phyloP scores from a whole-genome alignment of 164 flowering plant genomes.

The Aristolochia fimbriata region DNA sequence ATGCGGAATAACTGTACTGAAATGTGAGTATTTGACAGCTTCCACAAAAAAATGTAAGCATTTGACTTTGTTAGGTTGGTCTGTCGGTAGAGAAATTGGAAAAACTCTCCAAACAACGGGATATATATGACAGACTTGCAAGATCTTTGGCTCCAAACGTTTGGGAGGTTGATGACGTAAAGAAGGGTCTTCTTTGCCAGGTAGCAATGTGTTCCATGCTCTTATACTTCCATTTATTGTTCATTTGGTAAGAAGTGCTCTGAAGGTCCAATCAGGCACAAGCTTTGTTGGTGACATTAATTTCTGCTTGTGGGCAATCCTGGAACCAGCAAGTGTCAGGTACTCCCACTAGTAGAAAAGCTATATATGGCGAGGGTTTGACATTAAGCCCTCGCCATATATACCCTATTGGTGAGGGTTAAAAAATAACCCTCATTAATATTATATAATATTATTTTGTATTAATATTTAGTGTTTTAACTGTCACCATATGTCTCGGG shows the following conservation, averaged over 20 bases:
- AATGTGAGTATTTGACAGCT: no score
- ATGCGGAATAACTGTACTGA: no score
- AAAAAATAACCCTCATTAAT: no score
- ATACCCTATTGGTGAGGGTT: no score
- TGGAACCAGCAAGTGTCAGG: slow-evolving; percentile 98
- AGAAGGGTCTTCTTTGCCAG: slow-evolving; percentile 98
- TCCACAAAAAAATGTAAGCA: no score
- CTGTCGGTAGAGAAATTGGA: slow-evolving; percentile 51
- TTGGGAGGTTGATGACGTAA: slow-evolving; percentile 98
- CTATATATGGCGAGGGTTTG: no score
- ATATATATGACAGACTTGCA: slow-evolving; percentile 77
- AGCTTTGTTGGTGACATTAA: slow-evolving; percentile 95
- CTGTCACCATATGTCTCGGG: no score
- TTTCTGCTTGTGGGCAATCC: slow-evolving; percentile 97
- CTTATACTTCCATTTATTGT: slow-evolving; percentile 20
- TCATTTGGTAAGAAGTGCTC: slow-evolving; percentile 91
- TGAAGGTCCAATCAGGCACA: slow-evolving; percentile 82
- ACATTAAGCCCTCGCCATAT: no score
- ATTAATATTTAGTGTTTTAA: no score
- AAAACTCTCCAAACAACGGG: slow-evolving; percentile 66
- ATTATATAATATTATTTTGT: no score
- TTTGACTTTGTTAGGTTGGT: not conserved
- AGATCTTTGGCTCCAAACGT: slow-evolving; percentile 94
- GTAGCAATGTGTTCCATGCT: slow-evolving; percentile 19
- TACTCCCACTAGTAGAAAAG: no score